Evolutionary conservation across 768 basidiomycete species (phyloP).

Genomic region (Agrocybe chaxingu): DNA sequence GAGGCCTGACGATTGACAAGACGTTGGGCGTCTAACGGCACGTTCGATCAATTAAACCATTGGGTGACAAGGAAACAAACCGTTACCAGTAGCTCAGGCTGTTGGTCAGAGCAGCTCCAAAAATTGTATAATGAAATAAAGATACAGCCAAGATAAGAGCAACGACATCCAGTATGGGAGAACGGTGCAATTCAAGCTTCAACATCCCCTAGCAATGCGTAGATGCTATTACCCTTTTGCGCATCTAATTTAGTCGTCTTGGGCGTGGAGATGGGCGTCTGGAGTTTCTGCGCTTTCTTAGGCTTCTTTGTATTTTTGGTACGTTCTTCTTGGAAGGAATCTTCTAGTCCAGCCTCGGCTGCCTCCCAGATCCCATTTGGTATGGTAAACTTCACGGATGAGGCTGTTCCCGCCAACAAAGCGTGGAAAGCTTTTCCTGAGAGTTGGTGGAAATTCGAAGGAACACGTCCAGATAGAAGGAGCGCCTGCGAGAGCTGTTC

Average conservation of each 20-base stretch:
- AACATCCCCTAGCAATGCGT: conserved; percentile 39
- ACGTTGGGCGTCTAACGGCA: too few relatives aligned
- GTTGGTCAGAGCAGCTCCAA: not conserved
- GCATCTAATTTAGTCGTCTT: conserved; percentile 2
- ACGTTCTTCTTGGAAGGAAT: conserved; percentile 46
- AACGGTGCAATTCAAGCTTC: conserved; percentile 14
- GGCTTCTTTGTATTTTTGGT: conserved; percentile 39
- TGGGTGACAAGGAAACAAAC: too few relatives aligned
- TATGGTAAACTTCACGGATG: conserved; percentile 18
- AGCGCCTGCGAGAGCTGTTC: conserved; percentile 61
- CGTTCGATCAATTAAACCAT: too few relatives aligned
- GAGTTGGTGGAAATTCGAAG: conserved; percentile 43
- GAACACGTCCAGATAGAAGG: conserved; percentile 47
- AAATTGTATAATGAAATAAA: conserved; percentile 1
- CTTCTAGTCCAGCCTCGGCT: conserved; percentile 40
- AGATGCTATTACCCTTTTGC: conserved; percentile 25
- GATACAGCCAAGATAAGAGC: not conserved
- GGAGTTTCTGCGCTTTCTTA: conserved; percentile 16
- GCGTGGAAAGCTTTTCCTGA: conserved; percentile 63
- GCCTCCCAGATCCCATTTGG: conserved; percentile 44
- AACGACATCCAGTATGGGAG: not conserved
- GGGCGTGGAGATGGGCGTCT: not conserved
- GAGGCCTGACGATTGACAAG: too few relatives aligned
- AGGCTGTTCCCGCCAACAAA: conserved; percentile 33
- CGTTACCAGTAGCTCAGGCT: too few relatives aligned